Conservation (phyloP, 495 filamentous ascomycete species). For the Bombardia bombarda region DNA sequence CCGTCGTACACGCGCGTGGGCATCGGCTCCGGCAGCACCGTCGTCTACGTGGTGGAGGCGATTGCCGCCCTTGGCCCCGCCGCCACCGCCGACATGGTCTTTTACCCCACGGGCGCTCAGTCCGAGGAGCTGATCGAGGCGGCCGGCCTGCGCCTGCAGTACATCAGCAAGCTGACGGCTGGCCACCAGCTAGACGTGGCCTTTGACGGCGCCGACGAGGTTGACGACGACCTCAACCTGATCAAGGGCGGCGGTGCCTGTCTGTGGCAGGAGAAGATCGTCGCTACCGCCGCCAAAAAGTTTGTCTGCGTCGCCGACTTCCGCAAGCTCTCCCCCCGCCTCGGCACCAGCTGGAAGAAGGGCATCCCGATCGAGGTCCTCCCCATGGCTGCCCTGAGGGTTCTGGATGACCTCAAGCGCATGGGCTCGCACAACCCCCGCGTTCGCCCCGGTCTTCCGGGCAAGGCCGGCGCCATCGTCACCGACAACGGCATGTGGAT, state of each 20-base stretch:
- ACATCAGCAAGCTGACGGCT: slow-evolving; percentile 63
- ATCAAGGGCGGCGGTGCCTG: slow-evolving; percentile 98
- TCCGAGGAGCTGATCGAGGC: slow-evolving; percentile 72
- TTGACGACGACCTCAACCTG: slow-evolving; percentile 88
- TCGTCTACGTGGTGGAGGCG: slow-evolving; percentile 91
- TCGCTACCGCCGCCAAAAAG: slow-evolving; percentile 73
- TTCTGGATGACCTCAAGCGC: slow-evolving; percentile 56
- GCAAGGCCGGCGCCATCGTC: slow-evolving; percentile 73
- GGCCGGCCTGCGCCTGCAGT: slow-evolving; percentile 67
- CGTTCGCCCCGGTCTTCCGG: slow-evolving; percentile 57
- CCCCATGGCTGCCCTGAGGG: slow-evolving; percentile 65
- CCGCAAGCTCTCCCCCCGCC: slow-evolving; percentile 70
- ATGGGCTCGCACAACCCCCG: slow-evolving; percentile 62
- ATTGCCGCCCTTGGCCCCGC: slow-evolving; percentile 64
- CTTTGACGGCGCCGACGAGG: slow-evolving; percentile 96
- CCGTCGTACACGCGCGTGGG: slow-evolving; percentile 67
- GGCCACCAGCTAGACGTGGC: slow-evolving; percentile 57
- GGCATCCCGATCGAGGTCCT: slow-evolving; percentile 90
- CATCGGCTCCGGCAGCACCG: slow-evolving; percentile 89
- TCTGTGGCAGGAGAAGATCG: slow-evolving; percentile 95
- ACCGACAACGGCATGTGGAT: slow-evolving; percentile 95
- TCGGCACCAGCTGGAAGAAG: slow-evolving; percentile 69
- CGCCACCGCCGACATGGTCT: slow-evolving; percentile 57
- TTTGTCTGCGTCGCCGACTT: slow-evolving; percentile 94
- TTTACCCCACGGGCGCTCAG: slow-evolving; percentile 89